Percentiles rank a stretch among this genome's conserved stretches.
These are phyloP conservation scores for Fusarium sacchari DNA, from an alignment of 2,329 filamentous ascomycete species.

Conservation along the genomic window DNA sequence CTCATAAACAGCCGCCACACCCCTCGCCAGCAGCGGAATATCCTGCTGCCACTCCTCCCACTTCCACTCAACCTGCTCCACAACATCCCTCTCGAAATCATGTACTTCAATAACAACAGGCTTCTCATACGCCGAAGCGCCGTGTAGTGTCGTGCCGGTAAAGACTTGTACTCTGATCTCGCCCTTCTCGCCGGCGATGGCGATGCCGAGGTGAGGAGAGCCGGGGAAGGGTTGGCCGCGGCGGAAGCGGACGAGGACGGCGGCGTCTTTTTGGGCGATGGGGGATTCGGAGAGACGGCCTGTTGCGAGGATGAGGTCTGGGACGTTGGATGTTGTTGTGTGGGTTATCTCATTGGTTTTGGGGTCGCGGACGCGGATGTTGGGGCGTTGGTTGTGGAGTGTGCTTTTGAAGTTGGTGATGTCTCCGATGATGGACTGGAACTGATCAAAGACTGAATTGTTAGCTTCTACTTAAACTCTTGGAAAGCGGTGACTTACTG, in stretches of 20 bases:
- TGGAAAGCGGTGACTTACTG: slow-evolving; percentile 42
- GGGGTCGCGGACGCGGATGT: slow-evolving; percentile 49
- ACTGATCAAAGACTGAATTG: slow-evolving; percentile 54
- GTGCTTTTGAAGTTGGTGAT: slow-evolving; percentile 51
- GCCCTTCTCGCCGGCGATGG: slow-evolving; percentile 61
- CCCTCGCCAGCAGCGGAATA: slow-evolving; percentile 56
- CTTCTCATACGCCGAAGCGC: slow-evolving; percentile 43
- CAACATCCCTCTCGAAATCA: slow-evolving; percentile 57
- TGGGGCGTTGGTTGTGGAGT: slow-evolving; percentile 57
- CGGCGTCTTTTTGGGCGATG: slow-evolving; percentile 48
- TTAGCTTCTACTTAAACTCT: not conserved
- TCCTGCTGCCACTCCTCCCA: slow-evolving; percentile 60
- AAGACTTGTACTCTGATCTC: slow-evolving; percentile 56
- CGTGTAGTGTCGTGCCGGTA: slow-evolving; percentile 43
- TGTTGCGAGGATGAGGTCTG: slow-evolving; percentile 54
- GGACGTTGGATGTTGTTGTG: slow-evolving; percentile 53
- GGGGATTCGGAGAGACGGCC: slow-evolving; percentile 49
- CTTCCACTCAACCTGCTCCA: slow-evolving; percentile 55
- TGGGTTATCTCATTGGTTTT: slow-evolving; percentile 46
- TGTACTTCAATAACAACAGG: slow-evolving; percentile 61
- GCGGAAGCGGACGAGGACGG: slow-evolving; percentile 56
- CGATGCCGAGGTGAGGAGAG: slow-evolving; percentile 58
- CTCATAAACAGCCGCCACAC: slow-evolving; percentile 67
- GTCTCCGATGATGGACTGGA: slow-evolving; percentile 59
- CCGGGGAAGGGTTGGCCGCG: slow-evolving; percentile 60